These are phyloP conservation scores for Cyberlindnera maclurae DNA, from an alignment of 805 yeast genomes.

Conservation along the genomic window DNA sequence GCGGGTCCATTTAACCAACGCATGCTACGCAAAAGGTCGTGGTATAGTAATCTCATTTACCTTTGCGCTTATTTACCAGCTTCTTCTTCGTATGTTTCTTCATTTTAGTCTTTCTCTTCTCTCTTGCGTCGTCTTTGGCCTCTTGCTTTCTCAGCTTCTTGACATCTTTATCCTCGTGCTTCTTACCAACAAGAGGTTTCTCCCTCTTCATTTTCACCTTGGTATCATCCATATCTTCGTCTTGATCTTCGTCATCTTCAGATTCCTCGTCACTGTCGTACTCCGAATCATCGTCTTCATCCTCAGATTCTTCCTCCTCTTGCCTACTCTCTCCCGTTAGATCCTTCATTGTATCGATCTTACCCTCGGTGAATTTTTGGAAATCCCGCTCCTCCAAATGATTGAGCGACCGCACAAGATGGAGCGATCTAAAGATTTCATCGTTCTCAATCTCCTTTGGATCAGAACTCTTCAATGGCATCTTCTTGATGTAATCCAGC, in stretches of 20 bases:
- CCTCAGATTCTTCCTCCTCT: conserved; percentile 19
- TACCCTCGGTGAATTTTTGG: conserved; percentile 69
- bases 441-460: conserved; percentile 62
- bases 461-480: conserved; percentile 50
- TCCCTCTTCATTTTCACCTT: conserved; percentile 28
- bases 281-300: conserved; percentile 22
- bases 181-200: conserved; percentile 59
- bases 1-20: conserved; percentile 36
- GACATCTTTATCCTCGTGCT: conserved; percentile 68
- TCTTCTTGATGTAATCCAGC: conserved; percentile 35
- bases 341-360: conserved; percentile 68
- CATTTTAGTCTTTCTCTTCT: conserved; percentile 74
- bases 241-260: conserved; percentile 27
- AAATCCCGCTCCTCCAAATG: conserved; percentile 88
- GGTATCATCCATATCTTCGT: conserved; percentile 28
- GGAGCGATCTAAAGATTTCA: conserved; percentile 77
- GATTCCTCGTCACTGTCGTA: conserved; percentile 26
- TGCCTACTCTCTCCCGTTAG: conserved; percentile 36
- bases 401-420: conserved; percentile 71
- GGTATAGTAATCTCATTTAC: conserved; percentile 1
- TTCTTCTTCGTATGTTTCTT: conserved; percentile 80
- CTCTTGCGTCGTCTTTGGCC: conserved; percentile 71
- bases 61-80: conserved; percentile 49
- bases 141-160: conserved; percentile 70
- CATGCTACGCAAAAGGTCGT: neutral